Base-by-base conservation (phyloP, 164 flowering plant genomes). In the Aristolochia californica region DNA sequence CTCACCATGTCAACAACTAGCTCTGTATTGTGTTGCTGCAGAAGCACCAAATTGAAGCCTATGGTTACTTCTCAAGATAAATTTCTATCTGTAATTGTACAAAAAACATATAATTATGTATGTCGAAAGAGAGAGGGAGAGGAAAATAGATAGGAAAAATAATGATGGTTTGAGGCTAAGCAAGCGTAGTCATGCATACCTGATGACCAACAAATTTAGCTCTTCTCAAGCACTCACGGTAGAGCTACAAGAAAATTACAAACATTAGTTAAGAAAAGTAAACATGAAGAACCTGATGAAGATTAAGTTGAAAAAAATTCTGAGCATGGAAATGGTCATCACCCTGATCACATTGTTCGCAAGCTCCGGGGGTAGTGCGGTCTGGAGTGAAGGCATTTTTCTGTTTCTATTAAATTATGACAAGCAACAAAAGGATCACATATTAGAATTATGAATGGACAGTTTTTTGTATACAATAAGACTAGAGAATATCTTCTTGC, bases 151-250 rank as follows among this genome's bases (percentile, higher is more conserved):
- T 15, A 27, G n/a, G 12, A 27, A n/a, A n/a, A n/a, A n/a, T n/a
- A 27, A 55, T 10, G 43, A 47, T 26, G 17, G 0, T 25, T 11
- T 12, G 24, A 34, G 21, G 57, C 25, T 23, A 47, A 48, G 40
- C 52, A 30, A 45, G 53, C 23, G 13, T 2, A n/a, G 3, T 9
- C n/a, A 0, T 13, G 50, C 66, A 49, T 77, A 90, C 97, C 87
- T 62, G 66, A 23, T 74, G 78, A 54, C 96, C 95, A 52, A 90
- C 56, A 59, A 70, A 90, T 52, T 73, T 75, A 55, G 97, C 95
- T 72, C 97, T 76, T 67, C 97, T 75, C 54, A 87, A 80, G 62
- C 95, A 87, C 70, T 90, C 97, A 2, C 97, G 96, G 66, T 85
- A 91, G 13, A 91, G 85, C 91, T 87, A 64, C 57, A 22, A 45